A percentile compares a stretch with the other conserved stretches of the same genome.
Conservation (phyloP, 2,329 filamentous ascomycete genomes). For the Neofusicoccum laricinum region DNA sequence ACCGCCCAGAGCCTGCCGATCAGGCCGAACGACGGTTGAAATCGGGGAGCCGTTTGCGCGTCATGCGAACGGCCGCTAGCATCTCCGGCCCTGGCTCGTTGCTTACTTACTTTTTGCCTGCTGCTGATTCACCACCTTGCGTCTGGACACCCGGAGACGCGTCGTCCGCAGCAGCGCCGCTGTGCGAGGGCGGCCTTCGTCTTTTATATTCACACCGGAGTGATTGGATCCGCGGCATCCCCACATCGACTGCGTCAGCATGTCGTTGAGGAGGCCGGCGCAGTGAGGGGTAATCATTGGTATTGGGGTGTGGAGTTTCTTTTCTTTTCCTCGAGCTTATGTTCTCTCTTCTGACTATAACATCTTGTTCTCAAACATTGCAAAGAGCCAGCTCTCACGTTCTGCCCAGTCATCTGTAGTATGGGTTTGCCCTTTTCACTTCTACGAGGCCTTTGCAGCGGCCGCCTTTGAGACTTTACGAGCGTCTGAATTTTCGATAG, state of each 20-base stretch:
- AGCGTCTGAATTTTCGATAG: no score
- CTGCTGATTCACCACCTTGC: conserved; percentile 6
- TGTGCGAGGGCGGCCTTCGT: background rate
- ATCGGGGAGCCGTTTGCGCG: background rate
- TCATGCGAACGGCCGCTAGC: background rate
- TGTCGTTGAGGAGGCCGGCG: no score
- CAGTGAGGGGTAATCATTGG: no score
- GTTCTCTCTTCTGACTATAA: no score
- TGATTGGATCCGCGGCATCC: background rate
- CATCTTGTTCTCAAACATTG: no score
- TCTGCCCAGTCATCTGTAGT: no score
- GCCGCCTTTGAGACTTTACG: no score
- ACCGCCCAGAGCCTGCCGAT: background rate
- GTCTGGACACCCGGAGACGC: background rate
- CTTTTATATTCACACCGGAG: background rate
- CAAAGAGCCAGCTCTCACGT: no score
- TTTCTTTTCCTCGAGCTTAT: no score
- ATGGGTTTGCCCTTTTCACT: no score
- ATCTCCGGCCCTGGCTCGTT: background rate
- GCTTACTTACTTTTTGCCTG: background rate
- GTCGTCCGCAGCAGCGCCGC: background rate
- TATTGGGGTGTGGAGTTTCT: no score
- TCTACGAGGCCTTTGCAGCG: no score
- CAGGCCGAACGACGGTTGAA: conserved; percentile 1
- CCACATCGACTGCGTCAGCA: background rate